Base-by-base conservation (phyloP, 73 alveolate genomes). In the Urostyla sp. region DNA sequence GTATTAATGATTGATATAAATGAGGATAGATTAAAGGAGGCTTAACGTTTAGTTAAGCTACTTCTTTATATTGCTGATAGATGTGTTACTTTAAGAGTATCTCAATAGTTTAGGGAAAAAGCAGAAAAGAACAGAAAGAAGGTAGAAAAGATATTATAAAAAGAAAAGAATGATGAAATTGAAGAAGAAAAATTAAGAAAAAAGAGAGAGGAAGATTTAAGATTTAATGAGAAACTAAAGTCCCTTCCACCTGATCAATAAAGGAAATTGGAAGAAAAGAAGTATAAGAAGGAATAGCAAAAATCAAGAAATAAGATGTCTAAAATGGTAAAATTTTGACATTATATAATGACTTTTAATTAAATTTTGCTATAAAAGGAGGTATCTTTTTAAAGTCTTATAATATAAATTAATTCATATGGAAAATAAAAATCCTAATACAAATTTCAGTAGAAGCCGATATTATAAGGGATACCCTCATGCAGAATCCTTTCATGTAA, bases 211-310 rank as follows among this genome's bases (percentile, higher is more conserved):
- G 69, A 69, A 49, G 69, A 69, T 1, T 31, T 23, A 46, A 24
- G 49, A 48, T 69, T 43, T 49, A 8, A 46, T 24, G 83, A 69
- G 28, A 69, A 46, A 24, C 83, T 69, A 4, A 69, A 38, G 40
- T 3, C 49, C 6, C 54, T 69, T 3, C 83, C 83, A 69, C 72
- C 83, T 69, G 83, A 69, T 48, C 56, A 69, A 31, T 69, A 69
- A 32, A 69, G 83, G 31, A 69, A 69, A 24, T 32, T 69, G 4
- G 83, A 69, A 32, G 83, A 69, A 52, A 69, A 69, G 38, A 69
- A 69, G 69, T 46, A 59, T 18, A n/a, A 11, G 16, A 69, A 69
- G 72, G 83, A 69, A 31, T 46, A 31, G 83, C 72, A 46, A 30
- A 69, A 69, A 55, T 38, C 31, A 31, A 69, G 69, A 30, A 21